A percentile compares a stretch with the other conserved stretches of the same genome.
Evolutionary conservation across 768 basidiomycete genomes (phyloP).

Genomic region (button mushroom (Agaricus bisporus)): DNA sequence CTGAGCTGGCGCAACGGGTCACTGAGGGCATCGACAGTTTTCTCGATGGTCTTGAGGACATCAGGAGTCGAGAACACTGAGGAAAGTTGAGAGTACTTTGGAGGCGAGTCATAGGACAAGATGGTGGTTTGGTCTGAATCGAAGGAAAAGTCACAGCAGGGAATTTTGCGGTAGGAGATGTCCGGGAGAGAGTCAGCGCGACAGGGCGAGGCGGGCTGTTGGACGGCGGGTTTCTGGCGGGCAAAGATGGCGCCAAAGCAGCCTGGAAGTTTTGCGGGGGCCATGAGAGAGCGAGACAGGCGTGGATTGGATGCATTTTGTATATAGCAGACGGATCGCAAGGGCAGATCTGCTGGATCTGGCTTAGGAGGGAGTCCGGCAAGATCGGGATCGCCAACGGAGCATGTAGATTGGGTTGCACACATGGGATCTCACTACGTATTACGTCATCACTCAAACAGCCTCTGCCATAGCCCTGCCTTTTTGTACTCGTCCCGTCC

Average conservation of each 20-base stretch:
- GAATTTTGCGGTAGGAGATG: constrained; percentile 26
- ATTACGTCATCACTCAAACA: constrained; percentile 14
- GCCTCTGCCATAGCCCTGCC: constrained; percentile 32
- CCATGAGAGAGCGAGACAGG: constrained; percentile 16
- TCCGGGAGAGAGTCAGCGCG: constrained; percentile 7
- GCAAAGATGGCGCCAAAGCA: constrained; percentile 30
- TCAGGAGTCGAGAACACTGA: constrained; percentile 22
- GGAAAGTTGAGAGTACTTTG: constrained; percentile 29
- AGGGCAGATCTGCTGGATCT: constrained; percentile 4
- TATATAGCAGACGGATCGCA: constrained; percentile 9
- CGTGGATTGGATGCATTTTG: constrained; percentile 14
- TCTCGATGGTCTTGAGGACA: constrained; percentile 48
- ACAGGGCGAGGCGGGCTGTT: constrained; percentile 1
- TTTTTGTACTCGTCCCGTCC: constrained; percentile 31
- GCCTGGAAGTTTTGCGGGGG: constrained; percentile 19
- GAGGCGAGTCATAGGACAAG: constrained; percentile 27
- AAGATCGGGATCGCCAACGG: constrained; percentile 14
- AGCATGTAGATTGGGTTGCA: not conserved
- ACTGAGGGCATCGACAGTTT: constrained; percentile 44
- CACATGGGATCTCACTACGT: constrained; percentile 2
- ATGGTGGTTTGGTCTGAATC: constrained; percentile 22
- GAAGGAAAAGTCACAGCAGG: constrained; percentile 39
- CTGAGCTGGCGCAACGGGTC: constrained; percentile 57
- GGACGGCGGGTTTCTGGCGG: constrained; percentile 13
- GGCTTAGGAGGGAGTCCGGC: constrained; percentile 12